These are phyloP conservation scores for Biscutella laevigata DNA, from an alignment of 441 rosid species.

Conservation along the genomic window DNA sequence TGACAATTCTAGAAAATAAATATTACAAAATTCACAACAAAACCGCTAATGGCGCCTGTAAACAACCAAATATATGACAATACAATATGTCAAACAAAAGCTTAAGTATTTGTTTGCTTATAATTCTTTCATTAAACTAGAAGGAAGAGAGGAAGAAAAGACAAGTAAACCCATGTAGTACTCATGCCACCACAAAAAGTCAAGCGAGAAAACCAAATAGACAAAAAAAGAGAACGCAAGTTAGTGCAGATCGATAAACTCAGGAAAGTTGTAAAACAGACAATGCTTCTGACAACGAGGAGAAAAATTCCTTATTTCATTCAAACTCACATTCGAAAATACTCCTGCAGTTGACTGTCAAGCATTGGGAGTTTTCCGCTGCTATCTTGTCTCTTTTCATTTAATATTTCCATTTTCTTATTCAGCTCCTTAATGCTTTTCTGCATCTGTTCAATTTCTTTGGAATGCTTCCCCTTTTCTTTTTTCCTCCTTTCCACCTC, in stretches of 20 bases:
- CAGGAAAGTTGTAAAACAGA: not conserved
- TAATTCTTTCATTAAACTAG: not conserved
- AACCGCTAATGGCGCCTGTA: not conserved
- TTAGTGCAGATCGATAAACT: constrained; percentile 1
- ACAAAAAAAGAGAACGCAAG: constrained; percentile 9
- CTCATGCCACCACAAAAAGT: constrained; percentile 7
- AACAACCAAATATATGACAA: not conserved
- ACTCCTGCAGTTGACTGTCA: constrained; percentile 69
- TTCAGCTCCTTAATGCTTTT: constrained; percentile 67
- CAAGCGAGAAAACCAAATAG: not conserved
- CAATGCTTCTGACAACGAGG: constrained; percentile 1
- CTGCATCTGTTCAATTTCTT: constrained; percentile 61
- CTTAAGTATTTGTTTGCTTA: constrained; percentile 7
- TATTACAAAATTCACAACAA: not conserved
- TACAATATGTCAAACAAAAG: constrained; percentile 9
- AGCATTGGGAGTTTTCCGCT: constrained; percentile 73
- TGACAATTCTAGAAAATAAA: constrained; percentile 6
- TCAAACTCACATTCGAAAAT: constrained; percentile 74
- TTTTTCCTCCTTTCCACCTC: constrained; percentile 69
- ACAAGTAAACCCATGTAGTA: constrained; percentile 5
- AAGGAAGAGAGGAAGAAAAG: not conserved
- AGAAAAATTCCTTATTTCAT: constrained; percentile 6
- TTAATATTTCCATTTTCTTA: constrained; percentile 59
- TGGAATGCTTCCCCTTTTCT: constrained; percentile 66
- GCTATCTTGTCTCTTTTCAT: constrained; percentile 74